A percentile compares a stretch with the other conserved stretches of the same genome.
These are phyloP conservation scores for Plasmodium reichenowi DNA, from an alignment of 169 alveolate species.

Conservation along the genomic window DNA sequence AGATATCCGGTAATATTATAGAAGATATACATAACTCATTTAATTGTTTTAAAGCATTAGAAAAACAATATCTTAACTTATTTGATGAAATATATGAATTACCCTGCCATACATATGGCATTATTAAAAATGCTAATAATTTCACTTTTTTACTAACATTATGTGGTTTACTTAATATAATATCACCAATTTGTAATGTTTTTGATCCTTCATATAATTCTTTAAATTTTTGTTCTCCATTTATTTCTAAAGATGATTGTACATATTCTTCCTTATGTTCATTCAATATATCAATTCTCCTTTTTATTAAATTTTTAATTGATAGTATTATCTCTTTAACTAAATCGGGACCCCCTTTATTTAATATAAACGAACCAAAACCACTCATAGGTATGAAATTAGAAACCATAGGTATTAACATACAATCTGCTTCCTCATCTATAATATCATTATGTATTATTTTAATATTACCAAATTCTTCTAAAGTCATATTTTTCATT, in stretches of 20 bases:
- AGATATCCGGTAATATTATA: conserved; percentile 56
- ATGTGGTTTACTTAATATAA: conserved; percentile 61
- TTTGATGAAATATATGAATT: conserved; percentile 62
- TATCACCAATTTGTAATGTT: conserved; percentile 70
- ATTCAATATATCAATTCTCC: conserved; percentile 70
- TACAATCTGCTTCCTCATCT: conserved; percentile 76
- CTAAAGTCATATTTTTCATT: conserved; percentile 65
- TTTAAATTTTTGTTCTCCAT: conserved; percentile 29
- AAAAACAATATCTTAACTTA: conserved; percentile 69
- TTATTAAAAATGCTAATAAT: conserved; percentile 72
- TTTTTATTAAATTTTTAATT: conserved; percentile 57
- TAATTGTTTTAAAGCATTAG: conserved; percentile 67
- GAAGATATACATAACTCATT: conserved; percentile 73
- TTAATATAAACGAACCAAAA: conserved; percentile 73
- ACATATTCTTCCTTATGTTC: conserved; percentile 66
- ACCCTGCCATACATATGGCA: conserved; percentile 78
- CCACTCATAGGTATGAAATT: conserved; percentile 73
- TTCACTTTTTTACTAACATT: conserved; percentile 69
- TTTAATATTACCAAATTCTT: conserved; percentile 40
- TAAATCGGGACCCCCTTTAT: conserved; percentile 73
- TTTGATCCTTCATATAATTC: conserved; percentile 43
- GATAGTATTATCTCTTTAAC: conserved; percentile 58
- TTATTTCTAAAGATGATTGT: neutral
- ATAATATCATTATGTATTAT: conserved; percentile 71
- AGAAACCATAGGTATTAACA: conserved; percentile 76